These are phyloP conservation scores for Xylaria venustula DNA, from an alignment of 495 filamentous ascomycete genomes.

Conservation along the genomic window DNA sequence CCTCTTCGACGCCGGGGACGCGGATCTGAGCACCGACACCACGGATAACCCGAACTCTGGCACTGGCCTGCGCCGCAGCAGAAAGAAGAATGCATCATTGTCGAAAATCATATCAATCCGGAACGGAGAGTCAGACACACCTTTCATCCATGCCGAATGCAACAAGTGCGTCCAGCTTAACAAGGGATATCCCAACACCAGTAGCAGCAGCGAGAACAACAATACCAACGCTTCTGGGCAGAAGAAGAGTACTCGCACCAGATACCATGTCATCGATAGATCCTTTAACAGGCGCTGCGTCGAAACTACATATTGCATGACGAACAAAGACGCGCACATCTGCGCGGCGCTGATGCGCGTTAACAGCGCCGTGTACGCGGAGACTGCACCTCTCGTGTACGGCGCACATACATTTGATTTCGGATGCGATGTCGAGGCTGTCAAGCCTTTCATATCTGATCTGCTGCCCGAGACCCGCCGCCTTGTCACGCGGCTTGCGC, in stretches of 20 bases:
- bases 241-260: slow-evolving; percentile 18
- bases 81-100: not conserved
- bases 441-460: slow-evolving; percentile 55
- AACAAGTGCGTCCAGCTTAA: slow-evolving; percentile 1
- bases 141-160: not conserved
- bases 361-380: slow-evolving; percentile 45
- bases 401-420: slow-evolving; percentile 52
- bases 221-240: not conserved
- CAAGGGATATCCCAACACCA: too few species aligned
- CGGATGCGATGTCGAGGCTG: slow-evolving; percentile 50
- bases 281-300: slow-evolving; percentile 31
- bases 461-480: slow-evolving; percentile 42
- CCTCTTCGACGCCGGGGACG: slow-evolving; percentile 44
- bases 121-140: slow-evolving; percentile 6
- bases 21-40: not conserved
- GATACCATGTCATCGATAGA: slow-evolving; percentile 32
- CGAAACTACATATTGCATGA: slow-evolving; percentile 48
- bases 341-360: slow-evolving; percentile 45
- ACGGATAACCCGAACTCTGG: too few species aligned
- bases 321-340: slow-evolving; percentile 31
- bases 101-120: slow-evolving; percentile 22
- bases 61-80: too few species aligned
- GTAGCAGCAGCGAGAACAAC: not conserved
- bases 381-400: slow-evolving; percentile 52
- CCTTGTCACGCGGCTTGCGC: slow-evolving; percentile 40